Percentiles rank a stretch among this genome's conserved stretches.
Conservation (phyloP, 2,329 filamentous ascomycete genomes). For the Fusarium marasasianum region DNA sequence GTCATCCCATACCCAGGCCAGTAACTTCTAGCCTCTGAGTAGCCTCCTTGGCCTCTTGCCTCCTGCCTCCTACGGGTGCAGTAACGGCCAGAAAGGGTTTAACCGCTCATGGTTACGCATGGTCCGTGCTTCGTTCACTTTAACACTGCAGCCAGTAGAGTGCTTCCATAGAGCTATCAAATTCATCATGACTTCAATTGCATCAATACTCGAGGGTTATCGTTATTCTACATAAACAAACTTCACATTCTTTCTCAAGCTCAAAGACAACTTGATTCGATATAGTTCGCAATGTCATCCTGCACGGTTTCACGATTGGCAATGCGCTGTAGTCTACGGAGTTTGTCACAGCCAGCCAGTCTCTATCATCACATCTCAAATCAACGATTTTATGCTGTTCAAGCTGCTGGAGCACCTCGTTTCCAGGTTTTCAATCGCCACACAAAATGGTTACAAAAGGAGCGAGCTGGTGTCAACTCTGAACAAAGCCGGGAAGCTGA, state of each 20-base stretch:
- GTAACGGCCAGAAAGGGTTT: conserved; percentile 27
- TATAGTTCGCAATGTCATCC: conserved; percentile 44
- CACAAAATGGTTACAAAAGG: conserved; percentile 90
- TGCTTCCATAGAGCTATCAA: conserved; percentile 25
- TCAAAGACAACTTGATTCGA: conserved; percentile 17
- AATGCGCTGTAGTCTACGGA: conserved; percentile 41
- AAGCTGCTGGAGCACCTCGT: conserved; percentile 78
- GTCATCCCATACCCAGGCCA: conserved; percentile 21
- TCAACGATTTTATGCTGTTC: conserved; percentile 76
- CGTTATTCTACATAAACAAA: conserved; percentile 5
- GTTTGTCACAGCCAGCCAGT: conserved; percentile 29
- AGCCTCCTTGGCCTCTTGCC: conserved; percentile 24
- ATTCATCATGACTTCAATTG: conserved; percentile 43
- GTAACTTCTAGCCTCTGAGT: no score
- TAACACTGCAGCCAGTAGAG: conserved; percentile 28
- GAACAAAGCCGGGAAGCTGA: conserved; percentile 82
- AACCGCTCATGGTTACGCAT: conserved; percentile 1
- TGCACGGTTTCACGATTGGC: conserved; percentile 39
- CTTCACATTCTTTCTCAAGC: not conserved
- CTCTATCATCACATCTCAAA: conserved; percentile 21
- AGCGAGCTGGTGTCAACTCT: conserved; percentile 78
- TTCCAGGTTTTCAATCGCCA: conserved; percentile 92
- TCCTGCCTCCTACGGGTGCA: conserved; percentile 19
- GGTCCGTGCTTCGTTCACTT: conserved; percentile 38
- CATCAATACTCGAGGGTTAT: conserved; percentile 21